A percentile compares a stretch with the other conserved stretches of the same genome.
Conservation (phyloP, 805 yeast genomes). For the Spathaspora gorwiae region DNA sequence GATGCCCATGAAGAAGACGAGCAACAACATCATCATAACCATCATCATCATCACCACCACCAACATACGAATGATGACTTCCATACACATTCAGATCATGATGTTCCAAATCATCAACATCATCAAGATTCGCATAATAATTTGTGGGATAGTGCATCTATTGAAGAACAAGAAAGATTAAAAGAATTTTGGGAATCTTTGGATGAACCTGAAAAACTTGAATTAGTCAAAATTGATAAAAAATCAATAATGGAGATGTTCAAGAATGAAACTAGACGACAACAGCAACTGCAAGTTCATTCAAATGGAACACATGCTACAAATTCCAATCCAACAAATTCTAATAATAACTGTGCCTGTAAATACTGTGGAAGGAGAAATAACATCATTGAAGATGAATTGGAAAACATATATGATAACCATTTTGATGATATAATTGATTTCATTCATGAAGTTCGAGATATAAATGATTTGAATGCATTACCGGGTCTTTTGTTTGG, state of each 20-base stretch:
- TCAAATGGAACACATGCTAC: slow-evolving; percentile 4
- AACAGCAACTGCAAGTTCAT: slow-evolving; percentile 8
- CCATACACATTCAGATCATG: slow-evolving; percentile 16
- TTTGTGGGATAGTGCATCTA: slow-evolving; percentile 45
- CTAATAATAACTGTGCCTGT: slow-evolving; percentile 53
- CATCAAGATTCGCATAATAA: slow-evolving; percentile 8
- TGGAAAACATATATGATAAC: slow-evolving; percentile 67
- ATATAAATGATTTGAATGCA: slow-evolving; percentile 32
- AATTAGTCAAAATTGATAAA: slow-evolving; percentile 62
- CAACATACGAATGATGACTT: slow-evolving; percentile 1
- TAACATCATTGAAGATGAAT: slow-evolving; percentile 66
- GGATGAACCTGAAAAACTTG: slow-evolving; percentile 53
- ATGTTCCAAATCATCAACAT: slow-evolving; percentile 5
- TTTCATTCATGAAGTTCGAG: slow-evolving; percentile 35
- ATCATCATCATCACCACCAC: neutral
- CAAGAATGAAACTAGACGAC: slow-evolving; percentile 34
- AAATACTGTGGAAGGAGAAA: slow-evolving; percentile 74
- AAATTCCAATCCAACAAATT: slow-evolving; percentile 22
- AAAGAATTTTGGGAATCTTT: slow-evolving; percentile 65
- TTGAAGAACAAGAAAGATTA: slow-evolving; percentile 50
- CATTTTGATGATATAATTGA: slow-evolving; percentile 50
- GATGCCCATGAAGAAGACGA: slow-evolving; percentile 21
- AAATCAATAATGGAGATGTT: slow-evolving; percentile 63
- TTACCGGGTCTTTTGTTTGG: slow-evolving; percentile 33
- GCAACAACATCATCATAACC: neutral